phyloP scores from a whole-genome alignment of 2,329 filamentous ascomycete species.

The Penicillium glabrum region DNA sequence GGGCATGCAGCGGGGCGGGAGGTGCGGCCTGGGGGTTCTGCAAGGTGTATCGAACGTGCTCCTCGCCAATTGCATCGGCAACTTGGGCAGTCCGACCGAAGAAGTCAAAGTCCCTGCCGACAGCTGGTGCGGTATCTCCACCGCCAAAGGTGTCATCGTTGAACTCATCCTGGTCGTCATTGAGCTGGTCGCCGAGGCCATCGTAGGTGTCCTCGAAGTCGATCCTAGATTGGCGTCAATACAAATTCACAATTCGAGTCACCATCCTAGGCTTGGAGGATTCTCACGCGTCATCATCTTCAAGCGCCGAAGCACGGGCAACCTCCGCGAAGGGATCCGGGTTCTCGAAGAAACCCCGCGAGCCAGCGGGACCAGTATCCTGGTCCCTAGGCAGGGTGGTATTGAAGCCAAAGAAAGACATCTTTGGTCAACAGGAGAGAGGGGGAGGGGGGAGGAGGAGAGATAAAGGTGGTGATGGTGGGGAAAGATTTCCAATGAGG shows the following conservation, averaged over 20 bases:
- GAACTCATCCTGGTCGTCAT: conserved; percentile 89
- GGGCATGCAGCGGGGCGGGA: conserved; percentile 30
- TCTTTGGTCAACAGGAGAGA: conserved; percentile 40
- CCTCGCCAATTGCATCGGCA: conserved; percentile 81
- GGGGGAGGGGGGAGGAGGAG: conserved; percentile 15
- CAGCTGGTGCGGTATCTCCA: conserved; percentile 23
- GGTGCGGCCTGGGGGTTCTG: conserved; percentile 60
- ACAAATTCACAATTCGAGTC: background rate
- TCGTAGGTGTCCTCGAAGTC: conserved; percentile 99
- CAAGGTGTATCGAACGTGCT: conserved; percentile 79
- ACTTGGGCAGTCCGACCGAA: conserved; percentile 90
- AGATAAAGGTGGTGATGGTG: conserved; percentile 10
- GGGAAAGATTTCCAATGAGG: conserved; percentile 7
- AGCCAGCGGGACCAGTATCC: conserved; percentile 63
- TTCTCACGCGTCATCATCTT: conserved; percentile 63
- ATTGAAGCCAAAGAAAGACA: conserved; percentile 95
- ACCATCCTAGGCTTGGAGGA: conserved; percentile 20
- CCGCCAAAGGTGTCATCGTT: conserved; percentile 90
- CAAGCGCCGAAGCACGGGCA: conserved; percentile 56
- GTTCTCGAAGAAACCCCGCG: conserved; percentile 74
- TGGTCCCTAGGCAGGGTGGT: conserved; percentile 64
- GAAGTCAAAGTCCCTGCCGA: conserved; percentile 96
- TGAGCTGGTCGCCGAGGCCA: conserved; percentile 83
- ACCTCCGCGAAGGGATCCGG: conserved; percentile 88
- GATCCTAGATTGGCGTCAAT: conserved; percentile 48